Evolutionary conservation across 495 filamentous ascomycete species (phyloP).

Genomic region (Beverwykella pulmonaria): DNA sequence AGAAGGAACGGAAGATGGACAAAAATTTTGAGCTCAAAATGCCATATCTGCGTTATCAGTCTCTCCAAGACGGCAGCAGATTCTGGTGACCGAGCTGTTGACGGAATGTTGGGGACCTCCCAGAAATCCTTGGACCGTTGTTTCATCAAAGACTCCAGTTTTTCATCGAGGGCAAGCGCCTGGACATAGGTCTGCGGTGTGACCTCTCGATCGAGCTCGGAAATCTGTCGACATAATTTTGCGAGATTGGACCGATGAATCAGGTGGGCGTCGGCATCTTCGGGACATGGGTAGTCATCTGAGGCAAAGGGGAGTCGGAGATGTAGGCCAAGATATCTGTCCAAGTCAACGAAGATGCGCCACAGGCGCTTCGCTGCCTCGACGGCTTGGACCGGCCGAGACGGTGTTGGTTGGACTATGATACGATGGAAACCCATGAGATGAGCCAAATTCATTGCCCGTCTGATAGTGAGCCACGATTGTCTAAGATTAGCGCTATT

Average conservation of each 20-base stretch:
- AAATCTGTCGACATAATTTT: slow-evolving; percentile 8
- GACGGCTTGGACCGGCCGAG: slow-evolving; percentile 14
- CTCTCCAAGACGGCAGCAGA: slow-evolving; percentile 24
- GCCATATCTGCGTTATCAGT: slow-evolving; percentile 29
- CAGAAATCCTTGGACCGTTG: slow-evolving; percentile 24
- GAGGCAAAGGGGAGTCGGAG: slow-evolving; percentile 33
- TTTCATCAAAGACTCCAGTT: slow-evolving; percentile 29
- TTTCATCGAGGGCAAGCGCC: slow-evolving; percentile 30
- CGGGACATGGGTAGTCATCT: slow-evolving; percentile 23
- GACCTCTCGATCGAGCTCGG: slow-evolving; percentile 17
- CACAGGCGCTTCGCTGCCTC: slow-evolving; percentile 21
- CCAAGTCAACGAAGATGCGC: slow-evolving; percentile 25
- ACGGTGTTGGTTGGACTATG: slow-evolving; percentile 12
- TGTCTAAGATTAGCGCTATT: slow-evolving; percentile 26
- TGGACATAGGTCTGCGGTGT: slow-evolving; percentile 29
- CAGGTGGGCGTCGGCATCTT: not conserved
- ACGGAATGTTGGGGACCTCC: slow-evolving; percentile 30
- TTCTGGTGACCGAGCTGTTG: slow-evolving; percentile 22
- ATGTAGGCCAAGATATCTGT: slow-evolving; percentile 26
- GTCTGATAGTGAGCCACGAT: slow-evolving; percentile 29
- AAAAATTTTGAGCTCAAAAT: slow-evolving; percentile 33
- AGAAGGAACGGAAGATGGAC: slow-evolving; percentile 31
- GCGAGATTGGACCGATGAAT: slow-evolving; percentile 22
- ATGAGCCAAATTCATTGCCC: slow-evolving; percentile 31
- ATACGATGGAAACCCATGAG: slow-evolving; percentile 37